Evolutionary conservation across 805 yeast species (phyloP), one percentile per base, ranked within the genome.

Genomic region (Candida succiphila): DNA sequence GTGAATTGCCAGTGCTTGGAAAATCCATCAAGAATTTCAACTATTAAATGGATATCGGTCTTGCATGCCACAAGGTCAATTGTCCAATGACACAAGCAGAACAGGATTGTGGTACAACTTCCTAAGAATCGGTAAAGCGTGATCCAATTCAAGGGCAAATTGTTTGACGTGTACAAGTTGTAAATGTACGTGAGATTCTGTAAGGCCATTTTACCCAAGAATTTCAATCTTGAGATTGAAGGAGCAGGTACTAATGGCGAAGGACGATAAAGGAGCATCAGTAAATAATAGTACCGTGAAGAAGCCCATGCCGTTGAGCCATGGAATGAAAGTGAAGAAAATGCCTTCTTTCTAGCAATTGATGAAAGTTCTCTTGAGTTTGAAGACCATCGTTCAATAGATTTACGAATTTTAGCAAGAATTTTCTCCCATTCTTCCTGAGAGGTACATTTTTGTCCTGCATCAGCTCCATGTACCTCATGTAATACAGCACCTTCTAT

Each of bases 111-210:
- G 16, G 71, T 61, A 45, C 73, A 67, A n/a, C 60, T 58, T 13
- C 67, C 61, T 21, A 70, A 38, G 18, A 70, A 61, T 33, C 71
- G 54, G 41, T 65, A 63, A 8, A 66, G 43, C 1, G 72, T 65
- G 16, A 67, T 62, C 76, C 76, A 70, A 36, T 65, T 68, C 37
- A 65, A 45, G 0, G 75, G 75, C 22, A 69, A 44, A 27, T 63
- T 42, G 31, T 61, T 64, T 8, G 64, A 54, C 27, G 62, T 59
- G 49, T 64, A 69, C 4, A 69, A 40, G 27, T 58, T 60, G 48
- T 68, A 68, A 1, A 69, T 64, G 42, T 61, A 64, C 15, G 71
- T 61, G 29, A 69, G 45, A 10, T 66, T 63, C 30, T 67, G 64
- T 12, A 68, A 44, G 35, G 72, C 66, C 13, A 62, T 60, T 27